A percentile compares a stretch with the other conserved stretches of the same genome.
phyloP scores from a whole-genome alignment of 148 eudicot genomes.

The Suaeda aralocaspica region DNA sequence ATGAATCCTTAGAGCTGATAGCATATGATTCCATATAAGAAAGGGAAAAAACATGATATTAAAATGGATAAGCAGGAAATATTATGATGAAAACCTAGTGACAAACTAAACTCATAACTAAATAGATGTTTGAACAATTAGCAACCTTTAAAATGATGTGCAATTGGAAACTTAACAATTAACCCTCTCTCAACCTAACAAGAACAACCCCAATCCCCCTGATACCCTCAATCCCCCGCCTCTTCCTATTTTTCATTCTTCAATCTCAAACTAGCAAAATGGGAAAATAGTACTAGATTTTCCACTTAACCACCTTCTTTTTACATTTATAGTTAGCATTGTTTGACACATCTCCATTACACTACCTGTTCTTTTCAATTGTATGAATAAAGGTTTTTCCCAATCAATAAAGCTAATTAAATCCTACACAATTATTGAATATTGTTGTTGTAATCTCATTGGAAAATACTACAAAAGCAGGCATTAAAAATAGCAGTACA shows the following conservation, averaged over 20 bases:
- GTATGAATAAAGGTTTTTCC: no score
- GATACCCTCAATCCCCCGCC: background rate
- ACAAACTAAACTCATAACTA: background rate
- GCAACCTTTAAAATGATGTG: background rate
- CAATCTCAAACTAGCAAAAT: background rate
- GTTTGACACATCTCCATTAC: no score
- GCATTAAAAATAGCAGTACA: background rate
- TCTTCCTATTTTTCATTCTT: background rate
- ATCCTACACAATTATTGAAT: background rate
- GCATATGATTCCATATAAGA: conserved; percentile 15
- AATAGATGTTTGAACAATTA: background rate
- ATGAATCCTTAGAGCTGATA: conserved; percentile 49
- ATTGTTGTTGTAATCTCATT: background rate
- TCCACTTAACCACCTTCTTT: background rate
- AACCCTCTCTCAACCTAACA: background rate
- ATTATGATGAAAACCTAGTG: background rate
- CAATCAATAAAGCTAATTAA: background rate
- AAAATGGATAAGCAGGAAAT: background rate
- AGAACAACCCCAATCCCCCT: background rate
- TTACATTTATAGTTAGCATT: background rate
- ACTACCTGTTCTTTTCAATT: no score
- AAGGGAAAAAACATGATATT: background rate
- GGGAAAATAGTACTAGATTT: background rate
- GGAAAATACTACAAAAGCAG: background rate
- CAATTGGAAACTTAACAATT: background rate